Evolutionary conservation across 2,329 filamentous ascomycete species (phyloP).

Genomic region (Zymoseptoria passerinii): DNA sequence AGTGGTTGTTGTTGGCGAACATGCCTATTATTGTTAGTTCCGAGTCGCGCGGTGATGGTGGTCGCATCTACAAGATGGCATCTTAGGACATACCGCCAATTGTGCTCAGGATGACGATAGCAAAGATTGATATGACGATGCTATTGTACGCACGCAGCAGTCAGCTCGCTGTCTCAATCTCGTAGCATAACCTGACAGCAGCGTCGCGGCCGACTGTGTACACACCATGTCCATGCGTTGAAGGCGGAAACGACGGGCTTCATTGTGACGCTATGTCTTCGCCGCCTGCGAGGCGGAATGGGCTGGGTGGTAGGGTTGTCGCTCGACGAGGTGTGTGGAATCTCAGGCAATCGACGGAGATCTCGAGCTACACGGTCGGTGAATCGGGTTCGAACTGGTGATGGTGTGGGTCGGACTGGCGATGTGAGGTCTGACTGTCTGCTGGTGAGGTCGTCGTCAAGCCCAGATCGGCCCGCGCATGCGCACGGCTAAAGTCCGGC

Average conservation of each 20-base stretch:
- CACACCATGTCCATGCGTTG: constrained; percentile 93
- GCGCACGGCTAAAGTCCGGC: neutral
- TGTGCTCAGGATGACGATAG: constrained; percentile 56
- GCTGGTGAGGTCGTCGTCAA: neutral
- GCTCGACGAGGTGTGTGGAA: neutral
- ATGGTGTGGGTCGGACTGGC: neutral
- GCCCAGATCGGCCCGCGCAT: neutral
- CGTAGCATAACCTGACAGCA: no score
- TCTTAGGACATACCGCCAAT: constrained; percentile 63
- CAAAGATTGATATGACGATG: constrained; percentile 59
- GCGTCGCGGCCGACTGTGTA: constrained; percentile 8
- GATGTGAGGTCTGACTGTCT: neutral
- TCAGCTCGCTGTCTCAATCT: neutral
- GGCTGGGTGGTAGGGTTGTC: neutral
- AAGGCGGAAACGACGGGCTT: constrained; percentile 88
- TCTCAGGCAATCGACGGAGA: neutral
- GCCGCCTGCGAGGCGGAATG: neutral
- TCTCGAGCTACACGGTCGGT: neutral
- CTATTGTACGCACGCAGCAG: constrained; percentile 39
- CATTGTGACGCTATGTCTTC: constrained; percentile 50
- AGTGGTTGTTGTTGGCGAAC: constrained; percentile 69
- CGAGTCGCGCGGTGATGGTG: neutral
- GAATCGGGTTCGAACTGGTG: neutral
- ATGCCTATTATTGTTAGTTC: constrained; percentile 39
- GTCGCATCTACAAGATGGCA: constrained; percentile 31